Conservation (phyloP, 176 grass and related monocot genomes). For the Olyra latifolia region DNA sequence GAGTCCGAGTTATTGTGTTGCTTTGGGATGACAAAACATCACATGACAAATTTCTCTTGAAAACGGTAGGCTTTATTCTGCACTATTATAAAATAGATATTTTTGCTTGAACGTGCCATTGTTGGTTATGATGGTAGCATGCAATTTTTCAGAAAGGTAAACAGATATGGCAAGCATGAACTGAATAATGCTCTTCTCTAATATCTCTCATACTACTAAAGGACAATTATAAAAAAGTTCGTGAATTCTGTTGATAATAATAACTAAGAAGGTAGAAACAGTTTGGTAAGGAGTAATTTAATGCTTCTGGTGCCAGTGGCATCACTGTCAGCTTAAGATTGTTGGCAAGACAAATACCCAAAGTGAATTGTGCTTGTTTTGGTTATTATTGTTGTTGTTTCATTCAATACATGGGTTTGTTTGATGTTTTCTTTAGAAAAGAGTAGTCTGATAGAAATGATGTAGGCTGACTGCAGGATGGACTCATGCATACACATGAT, state of each 20-base stretch:
- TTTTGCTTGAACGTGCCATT: not conserved
- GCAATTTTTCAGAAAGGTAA: not conserved
- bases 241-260: not conserved
- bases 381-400: conserved; percentile 7
- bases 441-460: conserved; percentile 54
- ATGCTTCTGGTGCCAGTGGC: conserved; percentile 15
- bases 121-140: not conserved
- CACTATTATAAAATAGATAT: not conserved
- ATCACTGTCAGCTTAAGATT: not conserved
- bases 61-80: conserved; percentile 67
- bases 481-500: conserved; percentile 95
- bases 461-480: conserved; percentile 79
- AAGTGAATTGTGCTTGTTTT: not conserved
- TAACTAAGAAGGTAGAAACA: not conserved
- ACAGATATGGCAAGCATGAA: conserved; percentile 1
- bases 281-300: not conserved
- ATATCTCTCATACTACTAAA: not conserved
- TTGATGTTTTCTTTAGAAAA: conserved; percentile 8
- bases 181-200: not conserved
- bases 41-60: conserved; percentile 87
- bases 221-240: not conserved
- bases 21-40: conserved; percentile 99
- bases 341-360: conserved; percentile 17
- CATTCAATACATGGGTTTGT: not conserved
- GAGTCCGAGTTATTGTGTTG: conserved; percentile 86